These are phyloP conservation scores for Lactifluus piperatus DNA, from an alignment of 768 basidiomycete species.

Conservation along the genomic window DNA sequence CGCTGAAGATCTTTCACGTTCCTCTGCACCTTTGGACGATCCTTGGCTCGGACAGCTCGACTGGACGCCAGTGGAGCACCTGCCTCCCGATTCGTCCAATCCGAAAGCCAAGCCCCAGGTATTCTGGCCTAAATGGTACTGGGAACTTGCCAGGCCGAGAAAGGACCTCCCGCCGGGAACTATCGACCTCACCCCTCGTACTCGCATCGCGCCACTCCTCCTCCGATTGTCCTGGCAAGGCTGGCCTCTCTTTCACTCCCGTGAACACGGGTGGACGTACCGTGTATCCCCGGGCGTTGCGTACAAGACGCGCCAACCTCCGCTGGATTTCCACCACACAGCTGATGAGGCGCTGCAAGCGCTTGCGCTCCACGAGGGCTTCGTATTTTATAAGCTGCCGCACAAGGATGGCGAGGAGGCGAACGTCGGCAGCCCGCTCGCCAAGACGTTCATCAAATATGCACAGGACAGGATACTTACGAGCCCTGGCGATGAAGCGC, in stretches of 20 bases:
- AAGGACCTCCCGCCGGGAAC: slow-evolving; percentile 58
- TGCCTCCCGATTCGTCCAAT: background rate
- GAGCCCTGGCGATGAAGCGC: slow-evolving; percentile 73
- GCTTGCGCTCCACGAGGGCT: slow-evolving; percentile 38
- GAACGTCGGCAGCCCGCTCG: slow-evolving; percentile 90
- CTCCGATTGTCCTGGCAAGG: slow-evolving; percentile 82
- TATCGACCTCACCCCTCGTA: slow-evolving; percentile 80
- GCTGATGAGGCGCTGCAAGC: slow-evolving; percentile 53
- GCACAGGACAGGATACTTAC: slow-evolving; percentile 81
- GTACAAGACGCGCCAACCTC: slow-evolving; percentile 37
- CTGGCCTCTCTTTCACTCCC: slow-evolving; percentile 77
- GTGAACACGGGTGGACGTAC: slow-evolving; percentile 87
- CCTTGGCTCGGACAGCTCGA: slow-evolving; percentile 60
- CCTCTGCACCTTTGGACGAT: slow-evolving; percentile 29
- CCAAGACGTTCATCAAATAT: slow-evolving; percentile 83
- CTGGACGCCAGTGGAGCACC: slow-evolving; percentile 39
- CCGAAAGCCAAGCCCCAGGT: slow-evolving; percentile 34
- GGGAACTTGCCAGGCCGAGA: slow-evolving; percentile 75
- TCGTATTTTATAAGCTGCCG: slow-evolving; percentile 82
- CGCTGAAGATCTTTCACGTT: slow-evolving; percentile 30
- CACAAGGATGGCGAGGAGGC: slow-evolving; percentile 93
- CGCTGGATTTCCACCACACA: slow-evolving; percentile 52
- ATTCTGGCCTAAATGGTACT: slow-evolving; percentile 96
- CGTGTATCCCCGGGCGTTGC: slow-evolving; percentile 47
- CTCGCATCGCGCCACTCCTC: slow-evolving; percentile 74